Conservation (phyloP, 306 rosid species). For the Benincasa hispida region DNA sequence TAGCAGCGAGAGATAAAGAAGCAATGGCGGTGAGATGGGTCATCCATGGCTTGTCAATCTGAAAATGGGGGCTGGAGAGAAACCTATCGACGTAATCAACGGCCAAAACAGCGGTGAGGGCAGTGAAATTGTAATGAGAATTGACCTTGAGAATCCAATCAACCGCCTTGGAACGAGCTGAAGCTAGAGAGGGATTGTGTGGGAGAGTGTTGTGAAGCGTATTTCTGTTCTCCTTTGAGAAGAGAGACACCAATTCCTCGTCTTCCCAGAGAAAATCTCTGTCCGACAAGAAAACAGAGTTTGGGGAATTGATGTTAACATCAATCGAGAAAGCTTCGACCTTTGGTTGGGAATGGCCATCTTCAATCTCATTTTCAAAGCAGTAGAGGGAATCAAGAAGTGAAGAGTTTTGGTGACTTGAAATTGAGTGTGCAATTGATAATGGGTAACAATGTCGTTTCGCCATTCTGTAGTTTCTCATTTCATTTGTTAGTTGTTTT, state of each 20-base stretch:
- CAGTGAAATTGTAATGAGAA: slow-evolving; percentile 51
- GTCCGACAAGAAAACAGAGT: slow-evolving; percentile 24
- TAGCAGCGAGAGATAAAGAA: slow-evolving; percentile 81
- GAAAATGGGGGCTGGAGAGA: slow-evolving; percentile 30
- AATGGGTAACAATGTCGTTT: slow-evolving; percentile 24
- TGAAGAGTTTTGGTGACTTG: slow-evolving; percentile 11
- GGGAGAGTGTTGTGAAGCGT: slow-evolving; percentile 15
- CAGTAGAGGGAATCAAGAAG: slow-evolving; percentile 56
- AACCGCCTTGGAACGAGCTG: slow-evolving; percentile 40
- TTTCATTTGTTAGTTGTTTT: not conserved
- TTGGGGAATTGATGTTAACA: slow-evolving; percentile 7
- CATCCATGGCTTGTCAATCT: slow-evolving; percentile 78
- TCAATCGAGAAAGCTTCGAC: slow-evolving; percentile 3
- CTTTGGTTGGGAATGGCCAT: slow-evolving; percentile 14
- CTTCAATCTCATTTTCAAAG: slow-evolving; percentile 32
- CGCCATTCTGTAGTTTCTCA: slow-evolving; percentile 2
- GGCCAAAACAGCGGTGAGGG: slow-evolving; percentile 67
- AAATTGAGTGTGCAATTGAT: slow-evolving; percentile 25
- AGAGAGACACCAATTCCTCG: slow-evolving; percentile 48
- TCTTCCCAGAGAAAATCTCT: slow-evolving; percentile 63
- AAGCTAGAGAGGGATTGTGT: slow-evolving; percentile 14
- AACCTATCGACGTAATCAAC: slow-evolving; percentile 70
- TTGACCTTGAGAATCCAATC: slow-evolving; percentile 67
- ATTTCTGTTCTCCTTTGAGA: slow-evolving; percentile 34
- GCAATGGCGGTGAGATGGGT: slow-evolving; percentile 70